Evolutionary conservation across 352 stramenopile genomes (phyloP), one percentile per base, ranked within the genome.

Genomic region (Pythium aristosporum): DNA sequence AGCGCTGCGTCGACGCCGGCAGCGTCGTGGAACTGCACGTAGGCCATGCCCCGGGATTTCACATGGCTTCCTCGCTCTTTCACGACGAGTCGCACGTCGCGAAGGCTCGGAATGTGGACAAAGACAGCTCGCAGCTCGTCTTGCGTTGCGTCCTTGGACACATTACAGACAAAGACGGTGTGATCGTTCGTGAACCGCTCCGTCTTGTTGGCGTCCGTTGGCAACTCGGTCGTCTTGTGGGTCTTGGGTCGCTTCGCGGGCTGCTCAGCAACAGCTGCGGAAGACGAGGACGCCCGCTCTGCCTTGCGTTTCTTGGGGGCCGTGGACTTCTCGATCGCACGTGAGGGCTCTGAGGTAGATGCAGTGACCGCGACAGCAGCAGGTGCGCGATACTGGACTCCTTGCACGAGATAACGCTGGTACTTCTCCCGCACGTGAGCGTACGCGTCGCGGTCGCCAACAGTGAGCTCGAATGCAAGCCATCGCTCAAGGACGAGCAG

Each of bases 41-140:
- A 92, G 34, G 83, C 83, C 78, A 92, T 90, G 13, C 83, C 83
- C 48, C 83, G 75, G 15, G 83, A 89, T 62, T 88, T 88, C 11
- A 80, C 59, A 25, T 80, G 79, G 43, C 73, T 75, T 37, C 73
- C 77, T 13, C 83, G 79, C 50, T 69, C 72, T 51, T 92, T 92
- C 15, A 84, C 77, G 2, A 92, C 76, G 7, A 92, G 69, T 10
- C 82, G 77, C 30, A 89, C 79, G 10, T 89, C 78, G 32, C 78
- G 77, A 23, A 92, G 65, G 0, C 64, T 72, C 11, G 75, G 36
- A 52, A 89, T 82, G 21, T 76, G 69, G 0, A 37, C 49, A 57
- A 90, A 89, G 16, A 92, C 32, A n/a, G 63, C 74, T 11, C 72
- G 61, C 1, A 92, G 48, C 16, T 89, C 79, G 11, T 76, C 73